Percentiles rank a stretch among this genome's conserved stretches.
Conservation (phyloP, 2,329 filamentous ascomycete species). For the Aschersonia sp. region DNA sequence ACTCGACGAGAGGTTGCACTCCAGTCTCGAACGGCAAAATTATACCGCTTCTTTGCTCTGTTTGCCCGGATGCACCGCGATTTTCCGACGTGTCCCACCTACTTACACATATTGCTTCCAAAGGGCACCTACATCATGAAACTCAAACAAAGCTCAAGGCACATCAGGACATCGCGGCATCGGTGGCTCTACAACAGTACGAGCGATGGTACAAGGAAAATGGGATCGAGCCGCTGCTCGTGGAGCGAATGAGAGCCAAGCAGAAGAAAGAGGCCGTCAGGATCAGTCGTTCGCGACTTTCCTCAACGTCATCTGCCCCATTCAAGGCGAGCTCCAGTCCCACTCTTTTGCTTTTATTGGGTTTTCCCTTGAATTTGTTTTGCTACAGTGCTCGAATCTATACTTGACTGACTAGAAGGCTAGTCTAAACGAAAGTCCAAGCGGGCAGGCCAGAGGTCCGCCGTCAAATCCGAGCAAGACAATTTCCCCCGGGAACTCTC, state of each 20-base stretch:
- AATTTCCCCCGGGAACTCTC: slow-evolving; percentile 11
- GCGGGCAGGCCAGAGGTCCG: slow-evolving; percentile 8
- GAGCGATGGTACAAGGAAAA: slow-evolving; percentile 66
- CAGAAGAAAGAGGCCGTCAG: slow-evolving; percentile 47
- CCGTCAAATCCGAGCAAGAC: slow-evolving; percentile 15
- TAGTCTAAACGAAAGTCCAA: slow-evolving; percentile 17
- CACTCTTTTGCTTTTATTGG: slow-evolving; percentile 1
- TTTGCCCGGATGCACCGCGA: slow-evolving; percentile 64
- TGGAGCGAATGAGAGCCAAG: slow-evolving; percentile 65
- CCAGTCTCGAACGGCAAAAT: slow-evolving; percentile 12
- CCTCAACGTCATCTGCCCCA: slow-evolving; percentile 5
- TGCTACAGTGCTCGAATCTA: neutral
- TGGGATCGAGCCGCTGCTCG: slow-evolving; percentile 57
- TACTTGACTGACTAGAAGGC: neutral
- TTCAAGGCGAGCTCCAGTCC: slow-evolving; percentile 9
- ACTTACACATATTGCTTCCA: slow-evolving; percentile 83
- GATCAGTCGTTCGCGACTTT: slow-evolving; percentile 30
- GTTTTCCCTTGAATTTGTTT: neutral
- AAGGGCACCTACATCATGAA: slow-evolving; percentile 75
- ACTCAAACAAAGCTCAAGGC: slow-evolving; percentile 69
- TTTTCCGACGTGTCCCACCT: slow-evolving; percentile 90
- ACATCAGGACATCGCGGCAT: slow-evolving; percentile 51
- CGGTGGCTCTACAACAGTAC: slow-evolving; percentile 49
- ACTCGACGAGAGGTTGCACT: slow-evolving; percentile 7
- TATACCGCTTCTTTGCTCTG: slow-evolving; percentile 64